phyloP scores from a whole-genome alignment of 2,329 filamentous ascomycete species.

The Didymosphaeria variabile region DNA sequence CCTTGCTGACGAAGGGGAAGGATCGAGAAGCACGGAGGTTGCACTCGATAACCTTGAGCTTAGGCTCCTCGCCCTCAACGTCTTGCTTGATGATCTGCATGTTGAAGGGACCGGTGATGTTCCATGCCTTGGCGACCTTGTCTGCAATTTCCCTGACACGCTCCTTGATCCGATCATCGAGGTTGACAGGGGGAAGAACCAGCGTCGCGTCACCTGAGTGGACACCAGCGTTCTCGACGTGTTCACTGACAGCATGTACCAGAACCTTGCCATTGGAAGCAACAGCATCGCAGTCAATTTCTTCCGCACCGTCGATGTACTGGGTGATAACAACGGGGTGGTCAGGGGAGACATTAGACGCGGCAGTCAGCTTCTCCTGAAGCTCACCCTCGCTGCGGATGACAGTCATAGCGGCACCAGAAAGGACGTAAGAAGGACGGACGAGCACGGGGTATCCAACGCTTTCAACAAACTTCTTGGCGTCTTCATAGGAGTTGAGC shows the following conservation, averaged over 20 bases:
- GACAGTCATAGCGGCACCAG: slow-evolving; percentile 97
- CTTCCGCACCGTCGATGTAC: slow-evolving; percentile 95
- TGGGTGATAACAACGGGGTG: slow-evolving; percentile 98
- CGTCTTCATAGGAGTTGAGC: slow-evolving; percentile 86
- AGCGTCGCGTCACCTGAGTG: slow-evolving; percentile 98
- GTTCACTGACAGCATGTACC: slow-evolving; percentile 91
- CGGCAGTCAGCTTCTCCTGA: slow-evolving; percentile 92
- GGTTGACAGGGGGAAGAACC: slow-evolving; percentile 83
- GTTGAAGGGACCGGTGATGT: slow-evolving; percentile 98
- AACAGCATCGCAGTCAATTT: slow-evolving; percentile 96
- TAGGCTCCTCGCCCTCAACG: slow-evolving; percentile 76
- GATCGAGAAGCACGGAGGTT: slow-evolving; percentile 97
- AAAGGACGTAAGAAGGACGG: slow-evolving; percentile 93
- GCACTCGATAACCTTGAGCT: slow-evolving; percentile 96
- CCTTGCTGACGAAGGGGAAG: slow-evolving; percentile 98
- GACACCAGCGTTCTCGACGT: slow-evolving; percentile 96
- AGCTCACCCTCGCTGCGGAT: slow-evolving; percentile 88
- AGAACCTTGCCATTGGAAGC: slow-evolving; percentile 86
- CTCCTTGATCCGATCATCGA: slow-evolving; percentile 79
- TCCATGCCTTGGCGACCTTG: slow-evolving; percentile 97
- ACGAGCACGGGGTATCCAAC: slow-evolving; percentile 96
- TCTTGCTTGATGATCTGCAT: slow-evolving; percentile 99
- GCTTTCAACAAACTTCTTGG: slow-evolving; percentile 82
- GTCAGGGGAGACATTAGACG: slow-evolving; percentile 89
- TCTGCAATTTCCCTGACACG: slow-evolving; percentile 94